Percentiles rank a stretch among this genome's conserved stretches.
phyloP scores from a whole-genome alignment of 2,329 filamentous ascomycete species.

The Penicillium sp. region DNA sequence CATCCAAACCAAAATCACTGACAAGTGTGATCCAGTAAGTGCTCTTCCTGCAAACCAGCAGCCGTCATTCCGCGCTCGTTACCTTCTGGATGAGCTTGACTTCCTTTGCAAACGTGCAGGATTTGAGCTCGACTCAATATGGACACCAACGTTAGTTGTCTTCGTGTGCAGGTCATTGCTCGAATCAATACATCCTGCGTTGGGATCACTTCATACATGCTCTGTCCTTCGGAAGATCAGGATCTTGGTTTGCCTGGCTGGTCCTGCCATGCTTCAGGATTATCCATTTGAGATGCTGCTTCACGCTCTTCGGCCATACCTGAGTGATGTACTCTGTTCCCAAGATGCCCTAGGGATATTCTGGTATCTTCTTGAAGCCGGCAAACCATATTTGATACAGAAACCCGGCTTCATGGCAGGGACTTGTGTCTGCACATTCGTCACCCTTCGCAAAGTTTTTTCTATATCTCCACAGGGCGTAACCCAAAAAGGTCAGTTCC shows the following conservation, averaged over 20 bases:
- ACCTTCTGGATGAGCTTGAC: constrained; percentile 70
- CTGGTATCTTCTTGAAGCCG: constrained; percentile 74
- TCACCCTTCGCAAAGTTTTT: constrained; percentile 73
- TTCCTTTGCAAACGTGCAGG: constrained; percentile 72
- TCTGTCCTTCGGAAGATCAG: constrained; percentile 82
- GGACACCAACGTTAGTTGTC: constrained; percentile 71
- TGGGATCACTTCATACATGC: constrained; percentile 84
- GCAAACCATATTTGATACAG: constrained; percentile 61
- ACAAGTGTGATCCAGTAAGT: constrained; percentile 63
- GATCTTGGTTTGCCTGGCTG: constrained; percentile 75
- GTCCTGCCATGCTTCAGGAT: constrained; percentile 65
- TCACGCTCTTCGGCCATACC: constrained; percentile 71
- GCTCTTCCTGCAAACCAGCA: constrained; percentile 75
- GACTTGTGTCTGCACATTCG: constrained; percentile 72
- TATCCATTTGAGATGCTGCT: constrained; percentile 91
- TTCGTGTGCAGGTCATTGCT: constrained; percentile 74
- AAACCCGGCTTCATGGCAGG: constrained; percentile 76
- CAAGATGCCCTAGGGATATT: constrained; percentile 85
- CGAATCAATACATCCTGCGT: constrained; percentile 73
- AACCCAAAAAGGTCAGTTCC: constrained; percentile 80
- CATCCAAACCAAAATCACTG: constrained; percentile 67
- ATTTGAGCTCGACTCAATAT: constrained; percentile 63
- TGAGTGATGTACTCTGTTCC: constrained; percentile 81
- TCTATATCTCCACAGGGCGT: constrained; percentile 72
- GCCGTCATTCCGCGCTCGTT: constrained; percentile 77